Base-by-base conservation (phyloP, 2,329 filamentous ascomycete species). In the Monosporascus sp. region DNA sequence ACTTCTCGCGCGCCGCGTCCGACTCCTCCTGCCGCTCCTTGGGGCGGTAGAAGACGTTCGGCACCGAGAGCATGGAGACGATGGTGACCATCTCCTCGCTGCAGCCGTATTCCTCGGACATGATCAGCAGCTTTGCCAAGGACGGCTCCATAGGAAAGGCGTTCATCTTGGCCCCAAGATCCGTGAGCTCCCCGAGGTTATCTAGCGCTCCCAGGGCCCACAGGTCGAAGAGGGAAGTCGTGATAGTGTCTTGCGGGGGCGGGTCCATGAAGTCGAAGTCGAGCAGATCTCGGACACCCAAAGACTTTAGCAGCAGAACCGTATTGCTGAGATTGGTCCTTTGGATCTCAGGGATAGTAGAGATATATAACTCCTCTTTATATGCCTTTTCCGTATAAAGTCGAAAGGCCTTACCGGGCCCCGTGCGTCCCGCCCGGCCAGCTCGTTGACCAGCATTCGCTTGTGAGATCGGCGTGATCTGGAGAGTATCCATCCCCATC, bases 231-330 rank as follows among this genome's bases (percentile, higher is more conserved):
- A 99, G 85, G 3, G 92, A 97, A 0, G 94, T 99, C 0, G 90
- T 93, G 60, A 99, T 97, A 1, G 92, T 97, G 65, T 99, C 95
- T 72, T 99, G 94, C 0, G 94, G 94, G 7, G 94, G 94, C 2
- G 94, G 94, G 62, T 99, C 94, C 93, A 99, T 97, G 64, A 99
- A 99, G 69, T 97, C 91, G 66, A 99, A 99, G 69, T 99, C 93
- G 1, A 99, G 74, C 9, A 99, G 77, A 61, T 99, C 92, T 66
- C 90, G 93, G 18, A 99, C 93, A 0, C 94, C 94, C 0, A 99
- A 81, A 0, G 90, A 96, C 67, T 99, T 99, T 47, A 99, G 80
- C 48, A 99, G 82, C 15, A 99, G 78, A 3, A 99, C 93, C 0
- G 92, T 97, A 63, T 97, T 97, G 64, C 90, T 87, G 2, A 99